A percentile compares a stretch with the other conserved stretches of the same genome.
Conservation (phyloP, 2,329 filamentous ascomycete species). For the Ilyonectria sp. region DNA sequence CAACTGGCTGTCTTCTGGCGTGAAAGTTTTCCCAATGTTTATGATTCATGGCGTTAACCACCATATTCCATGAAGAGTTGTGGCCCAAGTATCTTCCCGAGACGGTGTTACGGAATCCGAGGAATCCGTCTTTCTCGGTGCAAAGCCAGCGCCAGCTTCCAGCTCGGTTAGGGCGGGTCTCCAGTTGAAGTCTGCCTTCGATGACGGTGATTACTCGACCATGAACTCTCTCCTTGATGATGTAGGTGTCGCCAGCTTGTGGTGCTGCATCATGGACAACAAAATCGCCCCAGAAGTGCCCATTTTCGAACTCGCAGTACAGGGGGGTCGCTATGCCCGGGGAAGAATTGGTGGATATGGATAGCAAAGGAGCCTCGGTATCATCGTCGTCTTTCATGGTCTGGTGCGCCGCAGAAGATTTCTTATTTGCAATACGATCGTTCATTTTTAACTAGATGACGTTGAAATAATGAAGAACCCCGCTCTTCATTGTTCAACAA, state of each 20-base stretch:
- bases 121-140: neutral
- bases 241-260: neutral
- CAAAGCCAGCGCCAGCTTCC: neutral
- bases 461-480: too few species aligned
- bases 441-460: too few species aligned
- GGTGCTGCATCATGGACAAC: neutral
- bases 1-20: neutral
- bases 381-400: too few species aligned
- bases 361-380: too few species aligned
- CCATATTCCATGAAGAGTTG: neutral
- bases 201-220: neutral
- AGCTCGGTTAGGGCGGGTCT: too few species aligned
- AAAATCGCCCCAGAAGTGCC: too few species aligned
- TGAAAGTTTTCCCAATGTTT: neutral
- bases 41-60: neutral
- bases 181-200: neutral
- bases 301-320: too few species aligned
- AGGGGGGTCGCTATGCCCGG: too few species aligned
- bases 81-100: neutral
- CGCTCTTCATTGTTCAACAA: too few species aligned
- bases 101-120: neutral
- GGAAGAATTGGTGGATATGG: too few species aligned
- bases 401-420: too few species aligned
- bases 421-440: too few species aligned
- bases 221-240: neutral